These are phyloP conservation scores for Colletotrichum siamense DNA, from an alignment of 2,329 filamentous ascomycete genomes.

Conservation along the genomic window DNA sequence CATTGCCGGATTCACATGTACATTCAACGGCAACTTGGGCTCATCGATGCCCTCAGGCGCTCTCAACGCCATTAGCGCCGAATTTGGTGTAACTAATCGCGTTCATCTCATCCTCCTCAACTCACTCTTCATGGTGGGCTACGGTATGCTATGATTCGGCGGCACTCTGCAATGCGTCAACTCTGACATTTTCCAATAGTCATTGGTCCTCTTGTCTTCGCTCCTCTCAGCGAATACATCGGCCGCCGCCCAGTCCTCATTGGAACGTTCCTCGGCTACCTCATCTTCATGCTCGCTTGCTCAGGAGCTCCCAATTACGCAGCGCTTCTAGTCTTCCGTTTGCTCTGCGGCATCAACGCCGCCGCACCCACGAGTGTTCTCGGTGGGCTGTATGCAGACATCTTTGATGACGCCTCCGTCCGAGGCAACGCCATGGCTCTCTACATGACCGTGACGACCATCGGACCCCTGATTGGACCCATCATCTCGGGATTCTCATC, in stretches of 20 bases:
- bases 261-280: conserved; percentile 37
- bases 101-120: conserved; percentile 37
- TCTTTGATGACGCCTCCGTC: conserved; percentile 34
- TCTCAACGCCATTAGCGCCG: conserved; percentile 35
- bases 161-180: background rate
- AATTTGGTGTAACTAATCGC: conserved; percentile 30
- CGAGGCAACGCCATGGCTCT: conserved; percentile 37
- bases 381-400: conserved; percentile 37
- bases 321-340: conserved; percentile 47
- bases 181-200: conserved; percentile 17
- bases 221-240: conserved; percentile 39
- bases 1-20: conserved; percentile 39
- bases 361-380: conserved; percentile 39
- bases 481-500: conserved; percentile 57
- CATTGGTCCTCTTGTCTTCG: conserved; percentile 37
- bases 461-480: conserved; percentile 50
- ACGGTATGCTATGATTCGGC: background rate
- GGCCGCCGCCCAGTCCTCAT: conserved; percentile 37
- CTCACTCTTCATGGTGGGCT: conserved; percentile 40
- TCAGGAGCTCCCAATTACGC: conserved; percentile 48
- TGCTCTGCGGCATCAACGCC: conserved; percentile 36
- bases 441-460: conserved; percentile 39
- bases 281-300: conserved; percentile 36
- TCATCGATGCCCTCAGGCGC: conserved; percentile 41
- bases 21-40: conserved; percentile 40